Conservation (phyloP, 257 asterid species). For the Solanum medicagineum region DNA sequence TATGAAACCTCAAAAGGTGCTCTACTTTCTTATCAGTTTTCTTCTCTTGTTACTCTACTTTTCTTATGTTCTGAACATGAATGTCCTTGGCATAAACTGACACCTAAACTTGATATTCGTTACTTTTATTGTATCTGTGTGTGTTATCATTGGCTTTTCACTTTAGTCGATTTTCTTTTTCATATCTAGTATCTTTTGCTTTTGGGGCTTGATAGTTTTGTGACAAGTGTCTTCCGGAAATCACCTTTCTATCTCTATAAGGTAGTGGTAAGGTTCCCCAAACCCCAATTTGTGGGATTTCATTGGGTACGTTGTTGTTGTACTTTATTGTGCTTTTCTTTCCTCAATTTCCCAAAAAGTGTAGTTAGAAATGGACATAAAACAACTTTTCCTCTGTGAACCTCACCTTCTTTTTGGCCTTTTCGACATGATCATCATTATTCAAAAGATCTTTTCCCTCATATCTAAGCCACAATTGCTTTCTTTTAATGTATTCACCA, state of each 20-base stretch:
- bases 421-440: not conserved
- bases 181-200: too few relatives aligned
- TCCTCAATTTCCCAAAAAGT: not conserved
- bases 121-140: too few relatives aligned
- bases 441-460: not conserved
- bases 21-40: not conserved
- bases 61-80: not conserved
- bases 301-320: too few relatives aligned
- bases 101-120: too few relatives aligned
- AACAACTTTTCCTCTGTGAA: not conserved
- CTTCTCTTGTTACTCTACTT: not conserved
- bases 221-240: too few relatives aligned
- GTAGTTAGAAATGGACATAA: not conserved
- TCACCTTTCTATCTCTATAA: too few relatives aligned
- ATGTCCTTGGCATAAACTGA: not conserved
- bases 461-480: not conserved
- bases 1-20: not conserved
- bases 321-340: not conserved
- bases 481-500: slow-evolving; percentile 39
- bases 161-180: too few relatives aligned
- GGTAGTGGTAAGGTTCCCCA: too few relatives aligned
- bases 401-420: not conserved
- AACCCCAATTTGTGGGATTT: too few relatives aligned
- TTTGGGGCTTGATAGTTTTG: too few relatives aligned
- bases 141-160: too few relatives aligned